Percentiles rank a stretch among this genome's conserved stretches.
Conservation (phyloP, 2,329 filamentous ascomycete genomes). For the Scleromitrula shiraiana region DNA sequence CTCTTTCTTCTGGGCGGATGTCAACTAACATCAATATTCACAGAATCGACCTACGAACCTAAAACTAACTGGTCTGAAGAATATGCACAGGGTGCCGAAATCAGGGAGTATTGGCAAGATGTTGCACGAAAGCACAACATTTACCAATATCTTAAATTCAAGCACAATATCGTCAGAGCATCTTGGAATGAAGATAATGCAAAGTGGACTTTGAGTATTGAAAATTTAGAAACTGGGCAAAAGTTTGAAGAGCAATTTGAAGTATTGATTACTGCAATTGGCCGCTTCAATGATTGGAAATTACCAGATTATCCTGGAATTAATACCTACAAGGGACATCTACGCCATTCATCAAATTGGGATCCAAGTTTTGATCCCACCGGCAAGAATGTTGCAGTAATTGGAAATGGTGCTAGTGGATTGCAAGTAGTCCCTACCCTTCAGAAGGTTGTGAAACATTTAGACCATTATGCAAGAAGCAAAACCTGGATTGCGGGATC, state of each 20-base stretch:
- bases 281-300: conserved; percentile 59
- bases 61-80: conserved; percentile 63
- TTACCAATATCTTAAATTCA: conserved; percentile 48
- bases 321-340: conserved; percentile 36
- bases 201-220: conserved; percentile 42
- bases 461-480: conserved; percentile 33
- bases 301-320: conserved; percentile 53
- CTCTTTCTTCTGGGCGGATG: too few species aligned
- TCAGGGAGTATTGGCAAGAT: conserved; percentile 56
- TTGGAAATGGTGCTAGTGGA: conserved; percentile 43
- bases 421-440: conserved; percentile 44
- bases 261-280: conserved; percentile 54
- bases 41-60: conserved; percentile 44
- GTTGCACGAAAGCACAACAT: conserved; percentile 57
- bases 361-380: conserved; percentile 41
- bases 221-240: conserved; percentile 32
- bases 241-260: conserved; percentile 42
- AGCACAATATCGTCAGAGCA: conserved; percentile 46
- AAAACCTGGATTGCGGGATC: conserved; percentile 52
- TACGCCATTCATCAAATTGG: conserved; percentile 56
- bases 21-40: neutral
- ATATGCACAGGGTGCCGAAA: conserved; percentile 60
- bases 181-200: conserved; percentile 45
- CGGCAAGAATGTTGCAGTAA: conserved; percentile 39
- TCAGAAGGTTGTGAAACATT: conserved; percentile 18